Base-by-base conservation (phyloP, 2,329 filamentous ascomycete species). In the Incumbomyces delicatus region DNA sequence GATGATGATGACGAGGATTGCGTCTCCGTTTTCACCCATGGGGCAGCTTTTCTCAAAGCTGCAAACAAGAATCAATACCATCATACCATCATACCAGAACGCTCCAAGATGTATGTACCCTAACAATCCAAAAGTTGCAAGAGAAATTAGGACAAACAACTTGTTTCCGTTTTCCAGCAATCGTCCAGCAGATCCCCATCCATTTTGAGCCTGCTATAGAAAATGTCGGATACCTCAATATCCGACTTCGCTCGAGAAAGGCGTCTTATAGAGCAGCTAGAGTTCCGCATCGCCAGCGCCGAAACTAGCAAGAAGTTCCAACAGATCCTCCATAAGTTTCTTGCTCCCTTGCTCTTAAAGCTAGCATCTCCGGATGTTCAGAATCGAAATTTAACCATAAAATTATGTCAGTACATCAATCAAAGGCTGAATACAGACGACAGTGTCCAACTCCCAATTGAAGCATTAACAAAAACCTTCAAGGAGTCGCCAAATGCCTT, bases 391-490 rank as follows among this genome's bases (percentile, higher is more conserved):
- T 92, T 90, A 69, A 78, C 85, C 53, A 80, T 85, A 50, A 73
- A 78, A 22, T 73, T 85, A 53, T 85, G 81, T 60, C 80, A 84
- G 61, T 83, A 87, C 66, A 68, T 86, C 65, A 85, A 81, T 59
- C 80, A 79, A 14, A 69, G 79, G 49, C 71, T 80, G 53, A 75
- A 79, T 61, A 67, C 75, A 54, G 67, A 70, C 61, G 72, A 72
- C 48, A 72, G 74, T 7, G 80, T 95, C 53, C 74, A 89, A 45
- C 71, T 98, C 5, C 92, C 92, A 0, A 88, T 96, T 11, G 76
- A 79, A n/a, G 79, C 81, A 13, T 73, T 98, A 14, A 66, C 96
- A 46, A 83, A 88, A 56, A 92, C 96, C 63, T 95, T 94, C 73
- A 94, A 94, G 64, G 78, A 85, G 17, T 79, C 78, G 32, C 73